Percentiles rank a stretch among this genome's conserved stretches.
These are phyloP conservation scores for Syzygium aromaticum DNA, from an alignment of 345 rosid species.

Conservation along the genomic window DNA sequence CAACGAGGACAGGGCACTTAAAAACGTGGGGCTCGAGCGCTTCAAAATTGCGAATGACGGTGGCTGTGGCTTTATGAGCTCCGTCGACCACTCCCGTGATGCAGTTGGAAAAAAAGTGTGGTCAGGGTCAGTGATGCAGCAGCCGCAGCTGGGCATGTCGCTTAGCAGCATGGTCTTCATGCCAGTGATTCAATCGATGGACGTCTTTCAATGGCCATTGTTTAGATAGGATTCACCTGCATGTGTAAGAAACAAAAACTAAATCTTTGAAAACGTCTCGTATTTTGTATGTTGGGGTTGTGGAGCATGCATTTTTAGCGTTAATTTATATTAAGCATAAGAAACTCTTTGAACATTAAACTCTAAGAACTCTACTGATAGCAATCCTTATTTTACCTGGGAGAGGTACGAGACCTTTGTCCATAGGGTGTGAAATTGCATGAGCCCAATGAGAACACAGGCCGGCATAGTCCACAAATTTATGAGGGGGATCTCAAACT, in stretches of 20 bases:
- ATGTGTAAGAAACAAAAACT: neutral
- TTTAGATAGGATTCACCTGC: neutral
- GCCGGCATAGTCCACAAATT: constrained; percentile 5
- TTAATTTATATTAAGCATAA: too few relatives aligned
- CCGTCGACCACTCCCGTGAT: neutral
- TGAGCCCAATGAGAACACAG: neutral
- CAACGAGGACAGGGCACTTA: neutral
- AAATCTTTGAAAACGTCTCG: too few relatives aligned
- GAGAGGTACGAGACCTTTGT: constrained; percentile 10
- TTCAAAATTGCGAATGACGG: neutral
- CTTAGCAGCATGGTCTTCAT: neutral
- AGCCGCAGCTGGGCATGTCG: neutral
- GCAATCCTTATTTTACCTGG: constrained; percentile 3
- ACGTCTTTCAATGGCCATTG: neutral
- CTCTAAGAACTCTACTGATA: neutral
- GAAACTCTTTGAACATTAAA: neutral
- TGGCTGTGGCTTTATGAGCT: neutral
- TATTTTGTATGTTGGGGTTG: too few relatives aligned
- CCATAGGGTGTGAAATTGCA: neutral
- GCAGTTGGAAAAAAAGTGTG: neutral
- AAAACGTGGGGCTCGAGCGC: neutral
- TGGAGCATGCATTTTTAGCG: too few relatives aligned
- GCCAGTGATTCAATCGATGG: neutral
- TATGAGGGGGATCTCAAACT: neutral
- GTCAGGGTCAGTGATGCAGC: neutral